Percentiles rank a stretch among this genome's conserved stretches.
Conservation (phyloP, 495 filamentous ascomycete species). For the Amphirosellinia nigrospora region DNA sequence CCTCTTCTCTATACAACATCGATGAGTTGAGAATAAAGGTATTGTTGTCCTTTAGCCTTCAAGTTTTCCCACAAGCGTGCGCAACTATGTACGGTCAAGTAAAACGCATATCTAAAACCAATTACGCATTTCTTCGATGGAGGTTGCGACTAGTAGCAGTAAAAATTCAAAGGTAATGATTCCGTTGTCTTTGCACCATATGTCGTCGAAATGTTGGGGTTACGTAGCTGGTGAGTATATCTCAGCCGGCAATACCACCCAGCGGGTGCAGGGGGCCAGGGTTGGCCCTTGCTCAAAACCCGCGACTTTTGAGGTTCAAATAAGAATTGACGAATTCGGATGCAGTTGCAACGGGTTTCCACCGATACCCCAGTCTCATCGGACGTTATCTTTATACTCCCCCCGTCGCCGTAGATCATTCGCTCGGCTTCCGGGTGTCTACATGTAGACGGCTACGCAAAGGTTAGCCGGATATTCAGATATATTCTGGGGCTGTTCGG, state of each 20-base stretch:
- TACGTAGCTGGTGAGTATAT: not conserved
- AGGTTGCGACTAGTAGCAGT: not conserved
- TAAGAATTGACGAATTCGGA: not conserved
- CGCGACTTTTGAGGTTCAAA: conserved; percentile 1
- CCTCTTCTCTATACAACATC: not conserved
- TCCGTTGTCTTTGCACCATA: not conserved
- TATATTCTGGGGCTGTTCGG: not conserved
- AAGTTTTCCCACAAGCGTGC: too few relatives aligned
- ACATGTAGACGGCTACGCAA: not conserved
- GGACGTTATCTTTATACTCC: not conserved
- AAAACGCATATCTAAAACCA: not conserved
- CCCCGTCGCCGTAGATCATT: not conserved
- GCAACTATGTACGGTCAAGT: not conserved
- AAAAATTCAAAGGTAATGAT: not conserved
- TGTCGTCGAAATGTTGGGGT: not conserved
- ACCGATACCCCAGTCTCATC: not conserved
- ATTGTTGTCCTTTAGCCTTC: too few relatives aligned
- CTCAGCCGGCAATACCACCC: not conserved
- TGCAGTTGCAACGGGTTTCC: conserved; percentile 4
- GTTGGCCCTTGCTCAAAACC: conserved; percentile 7
- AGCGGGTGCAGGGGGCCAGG: not conserved
- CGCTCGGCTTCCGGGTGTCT: not conserved
- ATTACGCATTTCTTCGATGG: not conserved
- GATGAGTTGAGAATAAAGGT: not conserved
- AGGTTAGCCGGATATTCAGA: not conserved